Conservation (phyloP, 768 basidiomycete genomes). For the Lactifluus pinguis region DNA sequence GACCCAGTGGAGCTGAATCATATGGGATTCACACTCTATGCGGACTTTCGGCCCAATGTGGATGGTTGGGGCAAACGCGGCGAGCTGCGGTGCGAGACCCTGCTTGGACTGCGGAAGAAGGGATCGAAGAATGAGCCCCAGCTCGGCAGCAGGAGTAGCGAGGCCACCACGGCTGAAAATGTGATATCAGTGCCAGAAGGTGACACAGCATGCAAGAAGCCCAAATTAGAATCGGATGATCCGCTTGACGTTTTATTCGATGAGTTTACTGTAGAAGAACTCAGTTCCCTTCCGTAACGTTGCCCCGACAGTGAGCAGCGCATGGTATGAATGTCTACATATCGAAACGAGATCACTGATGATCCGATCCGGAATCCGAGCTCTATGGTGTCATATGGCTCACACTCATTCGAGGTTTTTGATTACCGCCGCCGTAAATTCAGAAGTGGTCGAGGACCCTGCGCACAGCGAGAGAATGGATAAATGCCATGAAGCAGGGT, state of each 20-base stretch:
- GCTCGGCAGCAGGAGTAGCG: neutral
- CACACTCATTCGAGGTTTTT: slow-evolving; percentile 46
- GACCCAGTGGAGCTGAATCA: slow-evolving; percentile 48
- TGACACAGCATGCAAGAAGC: neutral
- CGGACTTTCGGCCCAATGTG: slow-evolving; percentile 75
- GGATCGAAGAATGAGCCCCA: neutral
- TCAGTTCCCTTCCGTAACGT: slow-evolving; percentile 10
- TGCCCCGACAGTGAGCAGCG: neutral
- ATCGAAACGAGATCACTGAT: slow-evolving; percentile 5
- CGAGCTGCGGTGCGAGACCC: slow-evolving; percentile 57
- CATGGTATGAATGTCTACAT: slow-evolving; percentile 11
- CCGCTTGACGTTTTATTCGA: slow-evolving; percentile 38
- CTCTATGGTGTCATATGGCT: neutral
- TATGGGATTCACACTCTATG: slow-evolving; percentile 72
- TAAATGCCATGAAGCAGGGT: neutral
- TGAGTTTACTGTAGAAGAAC: slow-evolving; percentile 32
- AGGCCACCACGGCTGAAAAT: neutral
- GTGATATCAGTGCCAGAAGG: neutral
- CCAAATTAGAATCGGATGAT: slow-evolving; percentile 10
- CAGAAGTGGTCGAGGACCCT: slow-evolving; percentile 88
- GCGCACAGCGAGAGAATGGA: slow-evolving; percentile 6
- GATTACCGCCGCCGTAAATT: slow-evolving; percentile 91
- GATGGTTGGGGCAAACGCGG: slow-evolving; percentile 81
- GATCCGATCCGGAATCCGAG: neutral
- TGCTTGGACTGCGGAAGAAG: slow-evolving; percentile 46